These are phyloP conservation scores for Gossypium rotundifolium DNA, from an alignment of 345 rosid species.

Conservation along the genomic window DNA sequence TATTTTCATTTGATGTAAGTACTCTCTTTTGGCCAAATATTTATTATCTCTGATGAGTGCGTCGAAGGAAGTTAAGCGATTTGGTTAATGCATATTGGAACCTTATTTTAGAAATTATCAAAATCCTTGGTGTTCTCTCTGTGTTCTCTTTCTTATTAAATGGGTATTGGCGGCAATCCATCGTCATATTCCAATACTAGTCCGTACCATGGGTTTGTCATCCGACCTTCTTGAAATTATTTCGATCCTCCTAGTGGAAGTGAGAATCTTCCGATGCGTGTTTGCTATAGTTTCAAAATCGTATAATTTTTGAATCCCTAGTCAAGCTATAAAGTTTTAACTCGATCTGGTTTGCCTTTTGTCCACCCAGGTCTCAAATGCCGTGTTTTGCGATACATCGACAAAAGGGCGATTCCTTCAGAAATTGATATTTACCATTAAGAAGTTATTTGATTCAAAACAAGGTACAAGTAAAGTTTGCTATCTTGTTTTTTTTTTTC, in stretches of 20 bases:
- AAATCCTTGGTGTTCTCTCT: constrained; percentile 8
- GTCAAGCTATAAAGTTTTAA: neutral
- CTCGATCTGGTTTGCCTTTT: constrained; percentile 22
- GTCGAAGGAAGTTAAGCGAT: constrained; percentile 75
- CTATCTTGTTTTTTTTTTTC: neutral
- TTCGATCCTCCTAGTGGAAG: constrained; percentile 94
- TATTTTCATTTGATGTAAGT: no score
- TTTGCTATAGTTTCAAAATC: constrained; percentile 21
- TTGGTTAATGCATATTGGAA: constrained; percentile 14
- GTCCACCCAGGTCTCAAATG: constrained; percentile 9
- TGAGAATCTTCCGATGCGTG: constrained; percentile 80
- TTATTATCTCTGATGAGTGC: no score
- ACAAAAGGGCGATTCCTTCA: constrained; percentile 78
- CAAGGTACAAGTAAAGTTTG: constrained; percentile 45
- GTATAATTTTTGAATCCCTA: constrained; percentile 7
- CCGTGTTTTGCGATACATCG: constrained; percentile 85
- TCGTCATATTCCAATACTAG: constrained; percentile 82
- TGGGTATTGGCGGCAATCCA: constrained; percentile 68
- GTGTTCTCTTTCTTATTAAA: constrained; percentile 13
- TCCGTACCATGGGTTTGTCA: constrained; percentile 94
- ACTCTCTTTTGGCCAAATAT: no score
- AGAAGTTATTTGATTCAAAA: constrained; percentile 80
- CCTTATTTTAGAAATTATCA: constrained; percentile 8
- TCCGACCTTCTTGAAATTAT: constrained; percentile 82
- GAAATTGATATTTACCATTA: constrained; percentile 65